These are phyloP conservation scores for Monosporascus ibericus DNA, from an alignment of 2,329 filamentous ascomycete genomes.

Conservation along the genomic window DNA sequence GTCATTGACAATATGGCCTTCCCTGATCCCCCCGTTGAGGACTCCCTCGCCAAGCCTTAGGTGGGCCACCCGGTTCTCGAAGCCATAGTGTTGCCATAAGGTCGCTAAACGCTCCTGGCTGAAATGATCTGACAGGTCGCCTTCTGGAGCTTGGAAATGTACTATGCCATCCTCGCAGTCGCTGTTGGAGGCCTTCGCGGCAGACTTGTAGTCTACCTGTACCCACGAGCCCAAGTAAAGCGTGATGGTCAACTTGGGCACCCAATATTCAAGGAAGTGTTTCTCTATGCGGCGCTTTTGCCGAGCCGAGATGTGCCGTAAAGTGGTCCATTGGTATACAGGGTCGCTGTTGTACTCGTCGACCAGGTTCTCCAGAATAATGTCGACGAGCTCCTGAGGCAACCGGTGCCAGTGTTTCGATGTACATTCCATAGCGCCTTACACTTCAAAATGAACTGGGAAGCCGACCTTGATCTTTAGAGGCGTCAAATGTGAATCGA, in stretches of 20 bases:
- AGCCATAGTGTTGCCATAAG: slow-evolving; percentile 10
- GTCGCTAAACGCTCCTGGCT: slow-evolving; percentile 5
- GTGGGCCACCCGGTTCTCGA: slow-evolving; percentile 13
- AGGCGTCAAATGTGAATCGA: too few species aligned
- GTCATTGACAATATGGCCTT: slow-evolving; percentile 12
- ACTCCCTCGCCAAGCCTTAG: slow-evolving; percentile 11
- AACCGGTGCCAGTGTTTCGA: not conserved
- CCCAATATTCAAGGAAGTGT: slow-evolving; percentile 9
- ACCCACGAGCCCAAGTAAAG: slow-evolving; percentile 12
- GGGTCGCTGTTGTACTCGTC: slow-evolving; percentile 10
- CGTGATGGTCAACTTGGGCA: slow-evolving; percentile 11
- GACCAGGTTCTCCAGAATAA: slow-evolving; percentile 10
- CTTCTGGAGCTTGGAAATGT: slow-evolving; percentile 6
- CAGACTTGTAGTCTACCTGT: slow-evolving; percentile 11
- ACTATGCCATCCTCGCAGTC: slow-evolving; percentile 1
- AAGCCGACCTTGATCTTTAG: too few species aligned
- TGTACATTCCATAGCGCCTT: not conserved
- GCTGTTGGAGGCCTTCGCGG: not conserved
- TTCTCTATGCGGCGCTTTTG: slow-evolving; percentile 12
- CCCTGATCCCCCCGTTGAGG: slow-evolving; percentile 10
- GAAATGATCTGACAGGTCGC: slow-evolving; percentile 1
- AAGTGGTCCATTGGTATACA: slow-evolving; percentile 12
- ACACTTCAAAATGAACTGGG: too few species aligned
- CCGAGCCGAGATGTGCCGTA: slow-evolving; percentile 8
- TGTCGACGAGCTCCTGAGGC: slow-evolving; percentile 12